A percentile compares a stretch with the other conserved stretches of the same genome.
Evolutionary conservation across 169 alveolate genomes (phyloP).

Genomic region (Plasmodium berghei): DNA sequence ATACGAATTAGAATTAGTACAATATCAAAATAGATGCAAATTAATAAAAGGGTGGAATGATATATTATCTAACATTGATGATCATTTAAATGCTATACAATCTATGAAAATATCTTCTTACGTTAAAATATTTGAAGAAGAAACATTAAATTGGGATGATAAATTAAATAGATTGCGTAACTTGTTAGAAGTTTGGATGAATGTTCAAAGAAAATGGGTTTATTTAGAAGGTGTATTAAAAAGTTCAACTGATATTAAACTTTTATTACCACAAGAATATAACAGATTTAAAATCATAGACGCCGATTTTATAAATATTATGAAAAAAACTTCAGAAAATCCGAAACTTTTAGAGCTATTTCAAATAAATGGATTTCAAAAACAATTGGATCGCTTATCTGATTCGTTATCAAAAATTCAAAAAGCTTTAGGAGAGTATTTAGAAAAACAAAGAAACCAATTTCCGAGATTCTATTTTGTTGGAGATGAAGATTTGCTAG

Average conservation of each 20-base stretch:
- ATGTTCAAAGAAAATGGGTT: slow-evolving; percentile 98
- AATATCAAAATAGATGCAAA: slow-evolving; percentile 94
- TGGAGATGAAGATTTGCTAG: slow-evolving; percentile 98
- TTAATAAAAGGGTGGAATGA: slow-evolving; percentile 98
- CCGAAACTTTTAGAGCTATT: slow-evolving; percentile 91
- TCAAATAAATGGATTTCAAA: slow-evolving; percentile 92
- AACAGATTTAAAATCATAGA: slow-evolving; percentile 95
- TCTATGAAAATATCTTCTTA: slow-evolving; percentile 96
- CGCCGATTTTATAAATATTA: slow-evolving; percentile 92
- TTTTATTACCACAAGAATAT: slow-evolving; percentile 95
- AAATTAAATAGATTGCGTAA: slow-evolving; percentile 93
- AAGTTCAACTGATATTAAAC: slow-evolving; percentile 97
- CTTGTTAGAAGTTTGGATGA: slow-evolving; percentile 96
- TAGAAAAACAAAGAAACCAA: slow-evolving; percentile 97
- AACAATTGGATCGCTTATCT: slow-evolving; percentile 94
- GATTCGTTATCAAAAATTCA: slow-evolving; percentile 95
- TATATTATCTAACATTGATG: slow-evolving; percentile 95
- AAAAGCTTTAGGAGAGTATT: slow-evolving; percentile 96
- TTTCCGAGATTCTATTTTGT: slow-evolving; percentile 99
- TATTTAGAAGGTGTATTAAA: slow-evolving; percentile 97
- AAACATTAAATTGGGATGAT: slow-evolving; percentile 96
- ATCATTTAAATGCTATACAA: slow-evolving; percentile 94
- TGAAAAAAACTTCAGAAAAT: slow-evolving; percentile 94
- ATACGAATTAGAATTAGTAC: slow-evolving; percentile 91
- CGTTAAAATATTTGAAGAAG: slow-evolving; percentile 94